Evolutionary conservation across 345 rosid genomes (phyloP), one percentile per base, ranked within the genome.

Genomic region (Pistacia atlantica): DNA sequence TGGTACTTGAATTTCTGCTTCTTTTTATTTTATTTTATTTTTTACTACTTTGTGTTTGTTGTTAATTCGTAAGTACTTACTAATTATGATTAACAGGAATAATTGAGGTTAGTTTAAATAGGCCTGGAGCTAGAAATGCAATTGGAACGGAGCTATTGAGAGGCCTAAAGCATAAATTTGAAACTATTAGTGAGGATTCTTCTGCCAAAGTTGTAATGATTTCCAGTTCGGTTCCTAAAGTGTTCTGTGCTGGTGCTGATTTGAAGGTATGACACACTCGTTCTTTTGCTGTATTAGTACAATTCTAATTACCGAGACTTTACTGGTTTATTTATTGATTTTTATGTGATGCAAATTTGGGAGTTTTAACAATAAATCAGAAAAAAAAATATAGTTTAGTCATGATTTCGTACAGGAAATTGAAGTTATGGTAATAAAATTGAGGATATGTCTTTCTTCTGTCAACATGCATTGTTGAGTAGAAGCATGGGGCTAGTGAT

Each of bases 201-300:
- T 84, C 91, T 0, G 94, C 90, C 54, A 89, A 82, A 37, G 96
- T 95, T 77, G 91, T 89, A 56, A 66, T 93, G 90, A 84, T 93
- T 42, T 79, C 75, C 73, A 95, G 99, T 74, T 81, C 88, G 35
- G 93, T 92, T 80, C 97, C 98, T 6, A 88, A 86, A 38, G 89
- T 83, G 61, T 95, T 95, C 82, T 95, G 98, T 58, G 97, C 98
- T 37, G 99, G 99, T 18, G 99, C 98, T 75, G 98, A 95, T 88
- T 86, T 95, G 61, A 93, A 93, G 98, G 96, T 91, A 83, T 61
- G 64, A 7, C 56, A 35, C 0, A 18, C 16, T 52, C 2, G 16
- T 4, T 52, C 5, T 52, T 49, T 49, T 66, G 2, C 6, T n/a
- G n/a, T 38, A 11, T 38, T 38, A 22, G 7, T 11, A 42, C 20